Base-by-base conservation (phyloP, 495 filamentous ascomycete genomes). In the Penicillium maclennaniae region DNA sequence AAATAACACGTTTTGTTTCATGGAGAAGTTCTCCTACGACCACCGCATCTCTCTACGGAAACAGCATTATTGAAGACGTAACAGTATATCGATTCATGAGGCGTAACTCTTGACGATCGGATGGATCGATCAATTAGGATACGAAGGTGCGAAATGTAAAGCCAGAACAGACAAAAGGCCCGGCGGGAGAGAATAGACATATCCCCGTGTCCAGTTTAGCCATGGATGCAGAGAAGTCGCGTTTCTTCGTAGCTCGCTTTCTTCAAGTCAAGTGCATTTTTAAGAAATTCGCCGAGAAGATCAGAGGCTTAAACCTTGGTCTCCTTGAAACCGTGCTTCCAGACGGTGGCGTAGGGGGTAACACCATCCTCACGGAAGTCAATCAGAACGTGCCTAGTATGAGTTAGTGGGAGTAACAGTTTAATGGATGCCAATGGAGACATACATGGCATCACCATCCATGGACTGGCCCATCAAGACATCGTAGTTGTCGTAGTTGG, bases 311-410 rank as follows among this genome's bases (percentile, higher is more conserved):
- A 98, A 55, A 97, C 92, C 85, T 98, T 98, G 80, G 83, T 82
- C 79, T 87, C 87, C 56, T 75, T 79, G 61, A 98, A 77, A 60
- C 93, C 95, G 72, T 97, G 86, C 83, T 96, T 97, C 95, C 93
- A 98, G 79, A 95, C 76, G 54, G 82, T 85, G 49, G 96, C 79
- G 63, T 78, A 98, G 34, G 93, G 93, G 25, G 92, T 97, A 54
- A 87, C 71, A 70, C 93, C 93, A 61, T 97, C 95, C 67, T 95
- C 92, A 64, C 92, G 91, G 80, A 96, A 98, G 79, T 97, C 92
- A 68, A 97, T 86, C 49, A 97, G 89, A 51, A 93, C 79, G 65
- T 95, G 81, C 90, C 91, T 96, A 55, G 21, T 25, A 45, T 25
- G 9, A 36, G 28, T 70, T 47, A 71, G 65, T 55, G 26, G 42